Evolutionary conservation across 345 rosid species (phyloP), one percentile per base, ranked within the genome.

Genomic region (Eucalyptus grandis): DNA sequence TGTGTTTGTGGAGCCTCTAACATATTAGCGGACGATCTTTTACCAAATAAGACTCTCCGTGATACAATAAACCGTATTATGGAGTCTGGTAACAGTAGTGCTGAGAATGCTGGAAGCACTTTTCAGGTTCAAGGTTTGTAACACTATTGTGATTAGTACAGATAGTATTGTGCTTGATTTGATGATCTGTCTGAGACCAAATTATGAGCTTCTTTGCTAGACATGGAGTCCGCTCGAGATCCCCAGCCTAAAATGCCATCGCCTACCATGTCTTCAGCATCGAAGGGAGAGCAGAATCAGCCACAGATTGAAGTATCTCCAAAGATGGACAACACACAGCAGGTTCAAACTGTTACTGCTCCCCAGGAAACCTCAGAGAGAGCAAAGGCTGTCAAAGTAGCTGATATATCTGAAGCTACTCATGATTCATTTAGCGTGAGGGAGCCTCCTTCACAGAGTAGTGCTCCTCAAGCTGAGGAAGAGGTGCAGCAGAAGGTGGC

Each of bases 11-110:
- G 99, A 90, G 98, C 93, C 26, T 91, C 96, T 89, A 93, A 95
- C 91, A 92, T 97, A 88, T 96, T 96, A 50, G 99, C 99, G 14
- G 99, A 98, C 83, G 99, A 98, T 92, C 99, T 98, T 92, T 94
- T 98, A 90, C 99, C 99, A 87, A 98, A 98, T 90, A 97, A 96
- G 94, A 97, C 99, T 31, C 95, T 98, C 17, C 95, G 99, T 91
- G 98, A 98, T 93, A 94, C 99, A 5, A 98, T 98, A 88, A 96
- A 94, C 87, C 99, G 99, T 43, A 97, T 98, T 87, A 89, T 98
- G 95, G 99, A 98, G 92, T 94, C 99, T 30, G 99, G 99, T 88
- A 96, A 94, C 89, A 96, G 96, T 88, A 98, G 98, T 89, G 92
- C 98, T 62, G 99, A 97, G 86, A 97, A 96, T 90, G 97, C 92